phyloP scores from a whole-genome alignment of 768 basidiomycete genomes.

The Dacryopinax spathularia region DNA sequence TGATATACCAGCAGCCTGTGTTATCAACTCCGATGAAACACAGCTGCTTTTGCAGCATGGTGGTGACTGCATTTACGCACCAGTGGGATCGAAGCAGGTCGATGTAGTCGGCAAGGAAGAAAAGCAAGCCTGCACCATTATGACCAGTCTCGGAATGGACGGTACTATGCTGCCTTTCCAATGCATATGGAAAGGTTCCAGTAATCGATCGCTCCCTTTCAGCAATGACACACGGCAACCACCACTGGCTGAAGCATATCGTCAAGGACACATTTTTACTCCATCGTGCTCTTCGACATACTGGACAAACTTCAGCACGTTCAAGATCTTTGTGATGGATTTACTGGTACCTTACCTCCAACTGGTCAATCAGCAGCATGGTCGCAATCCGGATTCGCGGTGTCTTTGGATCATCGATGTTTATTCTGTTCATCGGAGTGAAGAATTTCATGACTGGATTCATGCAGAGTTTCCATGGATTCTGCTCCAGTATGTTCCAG shows the following conservation, averaged over 20 bases:
- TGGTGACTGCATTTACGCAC: slow-evolving; percentile 13
- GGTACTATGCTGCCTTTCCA: slow-evolving; percentile 25
- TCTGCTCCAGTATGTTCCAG: slow-evolving; percentile 19
- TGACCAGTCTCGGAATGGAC: slow-evolving; percentile 17
- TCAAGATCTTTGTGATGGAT: neutral
- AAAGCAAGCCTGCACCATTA: slow-evolving; percentile 22
- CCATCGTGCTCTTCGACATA: neutral
- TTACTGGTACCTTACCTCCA: neutral
- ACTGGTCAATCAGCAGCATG: neutral
- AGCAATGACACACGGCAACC: neutral
- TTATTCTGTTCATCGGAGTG: slow-evolving; percentile 21
- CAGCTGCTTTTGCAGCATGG: slow-evolving; percentile 12
- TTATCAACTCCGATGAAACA: slow-evolving; percentile 19
- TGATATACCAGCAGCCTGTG: slow-evolving; percentile 15
- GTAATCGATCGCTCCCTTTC: slow-evolving; percentile 13
- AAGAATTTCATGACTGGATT: slow-evolving; percentile 16
- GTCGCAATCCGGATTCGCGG: neutral
- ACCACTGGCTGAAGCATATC: neutral
- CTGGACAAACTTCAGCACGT: neutral
- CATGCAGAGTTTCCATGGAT: slow-evolving; percentile 14
- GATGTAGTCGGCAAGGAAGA: slow-evolving; percentile 20
- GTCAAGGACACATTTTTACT: neutral
- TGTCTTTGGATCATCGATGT: slow-evolving; percentile 18
- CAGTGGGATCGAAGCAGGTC: slow-evolving; percentile 18
- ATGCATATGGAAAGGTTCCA: slow-evolving; percentile 19